Percentiles rank a stretch among this genome's conserved stretches.
These are phyloP conservation scores for Penicillium sclerotiorum DNA, from an alignment of 2,329 filamentous ascomycete genomes.

Conservation along the genomic window DNA sequence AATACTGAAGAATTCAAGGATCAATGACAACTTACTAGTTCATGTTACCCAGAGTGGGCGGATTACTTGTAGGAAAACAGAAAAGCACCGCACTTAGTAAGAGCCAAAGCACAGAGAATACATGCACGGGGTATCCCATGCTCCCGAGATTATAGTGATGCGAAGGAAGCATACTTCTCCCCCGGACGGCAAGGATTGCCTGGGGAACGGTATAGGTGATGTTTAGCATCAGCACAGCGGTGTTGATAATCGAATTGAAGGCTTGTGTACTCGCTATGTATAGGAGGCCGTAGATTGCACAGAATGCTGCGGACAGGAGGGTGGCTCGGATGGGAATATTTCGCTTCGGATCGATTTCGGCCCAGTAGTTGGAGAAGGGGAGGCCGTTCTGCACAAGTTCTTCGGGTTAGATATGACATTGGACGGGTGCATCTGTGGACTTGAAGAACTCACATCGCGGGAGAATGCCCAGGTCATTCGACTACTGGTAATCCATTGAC, in stretches of 20 bases:
- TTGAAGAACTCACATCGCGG: conserved; percentile 23
- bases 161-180: conserved; percentile 2
- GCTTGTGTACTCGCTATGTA: conserved; percentile 35
- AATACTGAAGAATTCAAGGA: too few relatives aligned
- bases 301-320: conserved; percentile 18
- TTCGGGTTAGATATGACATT: background rate
- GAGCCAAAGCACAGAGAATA: background rate
- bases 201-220: conserved; percentile 34
- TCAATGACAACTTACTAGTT: background rate
- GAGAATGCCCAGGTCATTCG: conserved; percentile 39
- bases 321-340: conserved; percentile 35
- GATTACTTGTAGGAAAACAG: background rate
- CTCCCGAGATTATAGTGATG: background rate
- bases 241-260: conserved; percentile 39
- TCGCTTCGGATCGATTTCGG: conserved; percentile 20
- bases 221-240: conserved; percentile 33
- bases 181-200: conserved; percentile 18
- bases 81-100: background rate
- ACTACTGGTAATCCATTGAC: conserved; percentile 15
- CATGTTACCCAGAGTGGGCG: background rate
- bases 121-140: background rate
- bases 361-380: conserved; percentile 21
- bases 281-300: conserved; percentile 33
- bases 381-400: conserved; percentile 13
- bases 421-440: background rate